Evolutionary conservation across 495 filamentous ascomycete genomes (phyloP).

Genomic region (Cudoniella acicularis): DNA sequence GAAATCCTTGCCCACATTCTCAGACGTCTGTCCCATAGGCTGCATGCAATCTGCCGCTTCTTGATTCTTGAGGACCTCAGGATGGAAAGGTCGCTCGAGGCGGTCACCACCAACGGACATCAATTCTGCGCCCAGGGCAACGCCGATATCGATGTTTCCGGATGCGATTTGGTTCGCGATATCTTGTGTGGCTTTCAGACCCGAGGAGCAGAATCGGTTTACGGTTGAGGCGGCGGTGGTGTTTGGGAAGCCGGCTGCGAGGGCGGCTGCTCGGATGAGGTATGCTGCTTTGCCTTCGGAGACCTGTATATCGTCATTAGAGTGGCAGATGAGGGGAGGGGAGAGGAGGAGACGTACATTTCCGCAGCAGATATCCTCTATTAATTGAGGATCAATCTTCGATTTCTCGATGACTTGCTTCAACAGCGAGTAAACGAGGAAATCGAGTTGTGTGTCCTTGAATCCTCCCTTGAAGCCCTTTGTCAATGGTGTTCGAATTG

Average conservation of each 20-base stretch:
- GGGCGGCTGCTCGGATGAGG: slow-evolving; percentile 80
- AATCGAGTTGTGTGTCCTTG: slow-evolving; percentile 92
- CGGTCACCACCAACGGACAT: slow-evolving; percentile 74
- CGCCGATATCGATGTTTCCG: slow-evolving; percentile 79
- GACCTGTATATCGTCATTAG: slow-evolving; percentile 52
- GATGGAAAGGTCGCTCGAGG: slow-evolving; percentile 69
- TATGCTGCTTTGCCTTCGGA: slow-evolving; percentile 83
- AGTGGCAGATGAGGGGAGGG: not conserved
- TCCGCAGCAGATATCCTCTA: slow-evolving; percentile 90
- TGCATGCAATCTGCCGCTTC: slow-evolving; percentile 84
- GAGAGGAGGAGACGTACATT: slow-evolving; percentile 60
- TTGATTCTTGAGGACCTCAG: slow-evolving; percentile 65
- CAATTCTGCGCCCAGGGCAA: slow-evolving; percentile 83
- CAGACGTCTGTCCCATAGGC: slow-evolving; percentile 96
- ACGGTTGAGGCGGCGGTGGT: slow-evolving; percentile 74
- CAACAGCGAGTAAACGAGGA: slow-evolving; percentile 72
- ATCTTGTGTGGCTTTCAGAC: slow-evolving; percentile 89
- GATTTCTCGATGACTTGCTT: slow-evolving; percentile 70
- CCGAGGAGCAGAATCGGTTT: slow-evolving; percentile 97
- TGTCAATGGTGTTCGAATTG: slow-evolving; percentile 72
- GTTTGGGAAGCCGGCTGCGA: slow-evolving; percentile 92
- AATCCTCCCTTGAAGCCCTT: slow-evolving; percentile 82
- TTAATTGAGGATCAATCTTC: slow-evolving; percentile 72
- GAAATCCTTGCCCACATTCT: slow-evolving; percentile 95
- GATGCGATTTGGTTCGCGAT: slow-evolving; percentile 83